Conservation (phyloP, 2,329 filamentous ascomycete species). For the Diaporthe citrichinensis region DNA sequence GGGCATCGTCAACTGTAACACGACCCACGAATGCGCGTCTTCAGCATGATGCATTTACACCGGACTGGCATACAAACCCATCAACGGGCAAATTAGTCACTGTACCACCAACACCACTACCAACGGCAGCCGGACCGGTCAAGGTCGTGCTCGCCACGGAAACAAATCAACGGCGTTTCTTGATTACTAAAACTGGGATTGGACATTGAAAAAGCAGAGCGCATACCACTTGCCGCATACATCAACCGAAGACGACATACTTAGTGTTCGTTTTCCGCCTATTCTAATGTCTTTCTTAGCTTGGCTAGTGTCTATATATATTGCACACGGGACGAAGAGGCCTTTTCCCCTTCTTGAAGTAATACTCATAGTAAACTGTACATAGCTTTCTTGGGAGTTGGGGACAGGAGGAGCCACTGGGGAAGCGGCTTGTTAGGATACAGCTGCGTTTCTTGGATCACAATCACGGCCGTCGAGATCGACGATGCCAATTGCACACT, state of each 20-base stretch:
- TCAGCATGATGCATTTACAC: constrained; percentile 42
- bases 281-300: constrained; percentile 34
- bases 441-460: constrained; percentile 34
- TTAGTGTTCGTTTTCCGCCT: constrained; percentile 11
- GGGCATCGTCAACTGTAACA: background rate
- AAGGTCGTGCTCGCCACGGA: constrained; percentile 1
- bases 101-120: constrained; percentile 34
- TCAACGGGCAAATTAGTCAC: background rate
- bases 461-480: constrained; percentile 24
- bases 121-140: constrained; percentile 1
- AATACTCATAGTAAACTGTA: constrained; percentile 36
- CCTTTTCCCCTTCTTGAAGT: constrained; percentile 6
- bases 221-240: constrained; percentile 28
- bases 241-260: constrained; percentile 31
- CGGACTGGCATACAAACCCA: constrained; percentile 3
- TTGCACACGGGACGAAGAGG: constrained; percentile 8
- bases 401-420: background rate
- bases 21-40: constrained; percentile 1
- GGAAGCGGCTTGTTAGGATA: constrained; percentile 31
- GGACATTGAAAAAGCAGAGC: constrained; percentile 34
- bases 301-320: constrained; percentile 36
- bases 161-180: constrained; percentile 37
- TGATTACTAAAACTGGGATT: constrained; percentile 33
- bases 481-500: constrained; percentile 26
- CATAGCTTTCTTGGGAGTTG: constrained; percentile 19